Evolutionary conservation across 139 green algal species (phyloP).

Genomic region (Raphidocelis subcapitata): DNA sequence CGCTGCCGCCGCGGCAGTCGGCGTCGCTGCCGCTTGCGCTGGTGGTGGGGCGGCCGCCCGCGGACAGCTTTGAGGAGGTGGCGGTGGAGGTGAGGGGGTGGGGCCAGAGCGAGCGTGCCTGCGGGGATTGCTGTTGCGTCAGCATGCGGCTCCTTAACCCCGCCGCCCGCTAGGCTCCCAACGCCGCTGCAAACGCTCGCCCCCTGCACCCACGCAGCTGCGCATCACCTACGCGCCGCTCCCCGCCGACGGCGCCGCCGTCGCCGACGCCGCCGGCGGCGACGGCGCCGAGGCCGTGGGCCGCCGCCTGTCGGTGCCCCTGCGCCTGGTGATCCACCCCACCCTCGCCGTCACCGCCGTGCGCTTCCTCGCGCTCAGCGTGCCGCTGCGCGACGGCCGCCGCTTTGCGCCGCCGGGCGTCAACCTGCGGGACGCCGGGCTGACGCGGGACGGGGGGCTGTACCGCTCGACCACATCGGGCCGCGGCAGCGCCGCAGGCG

Average conservation of each 20-base stretch:
- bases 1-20: slow-evolving; percentile 8
- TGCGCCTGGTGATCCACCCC: slow-evolving; percentile 18
- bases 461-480: too few species aligned
- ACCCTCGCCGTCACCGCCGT: slow-evolving; percentile 6
- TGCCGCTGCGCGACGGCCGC: background rate
- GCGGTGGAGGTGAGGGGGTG: slow-evolving; percentile 6
- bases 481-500: too few species aligned
- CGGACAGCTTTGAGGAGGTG: slow-evolving; percentile 9
- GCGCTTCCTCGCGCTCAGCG: background rate
- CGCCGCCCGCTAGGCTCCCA: background rate
- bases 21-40: slow-evolving; percentile 19
- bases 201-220: background rate
- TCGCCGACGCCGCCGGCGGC: slow-evolving; percentile 1
- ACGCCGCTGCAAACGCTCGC: background rate
- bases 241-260: background rate
- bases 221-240: slow-evolving; percentile 5
- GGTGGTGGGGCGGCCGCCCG: slow-evolving; percentile 2
- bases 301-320: background rate
- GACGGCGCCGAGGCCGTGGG: background rate
- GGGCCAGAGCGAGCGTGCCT: background rate
- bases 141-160: background rate
- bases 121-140: background rate
- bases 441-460: background rate
- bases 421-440: background rate
- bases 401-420: background rate